Conservation (phyloP, 23 red algal species). For the Gracilaria domingensis region DNA sequence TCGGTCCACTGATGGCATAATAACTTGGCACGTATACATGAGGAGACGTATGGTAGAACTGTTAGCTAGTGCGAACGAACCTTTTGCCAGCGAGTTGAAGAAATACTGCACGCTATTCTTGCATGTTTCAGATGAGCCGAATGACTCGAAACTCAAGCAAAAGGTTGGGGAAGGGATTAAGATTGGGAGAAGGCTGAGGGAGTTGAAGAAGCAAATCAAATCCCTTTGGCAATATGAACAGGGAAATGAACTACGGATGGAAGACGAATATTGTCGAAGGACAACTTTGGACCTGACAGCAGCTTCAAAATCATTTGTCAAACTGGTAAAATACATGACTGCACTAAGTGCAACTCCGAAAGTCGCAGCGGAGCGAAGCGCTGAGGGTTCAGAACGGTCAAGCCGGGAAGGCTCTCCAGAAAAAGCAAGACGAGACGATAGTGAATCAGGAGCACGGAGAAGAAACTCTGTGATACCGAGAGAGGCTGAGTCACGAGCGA, state of each 20-base stretch:
- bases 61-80: not conserved
- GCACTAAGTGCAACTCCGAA: not conserved
- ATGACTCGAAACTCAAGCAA: not conserved
- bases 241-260: too few relatives aligned
- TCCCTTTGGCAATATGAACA: not conserved
- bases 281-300: not conserved
- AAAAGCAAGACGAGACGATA: not conserved
- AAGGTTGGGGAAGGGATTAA: not conserved
- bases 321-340: not conserved
- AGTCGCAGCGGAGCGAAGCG: not conserved
- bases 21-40: not conserved
- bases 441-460: not conserved
- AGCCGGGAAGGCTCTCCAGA: slow-evolving; percentile 13
- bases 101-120: slow-evolving; percentile 6
- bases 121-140: not conserved
- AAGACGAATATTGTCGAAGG: not conserved
- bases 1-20: slow-evolving; percentile 14
- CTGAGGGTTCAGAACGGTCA: not conserved
- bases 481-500: not conserved
- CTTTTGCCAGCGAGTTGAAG: not conserved
- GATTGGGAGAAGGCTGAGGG: not conserved
- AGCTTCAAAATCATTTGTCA: not conserved
- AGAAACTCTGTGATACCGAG: too few relatives aligned
- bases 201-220: slow-evolving; percentile 17
- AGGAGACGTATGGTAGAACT: slow-evolving; percentile 6